Evolutionary conservation across 352 stramenopile genomes (phyloP), one percentile per base, ranked within the genome.

Genomic region (Peronospora farinosa): DNA sequence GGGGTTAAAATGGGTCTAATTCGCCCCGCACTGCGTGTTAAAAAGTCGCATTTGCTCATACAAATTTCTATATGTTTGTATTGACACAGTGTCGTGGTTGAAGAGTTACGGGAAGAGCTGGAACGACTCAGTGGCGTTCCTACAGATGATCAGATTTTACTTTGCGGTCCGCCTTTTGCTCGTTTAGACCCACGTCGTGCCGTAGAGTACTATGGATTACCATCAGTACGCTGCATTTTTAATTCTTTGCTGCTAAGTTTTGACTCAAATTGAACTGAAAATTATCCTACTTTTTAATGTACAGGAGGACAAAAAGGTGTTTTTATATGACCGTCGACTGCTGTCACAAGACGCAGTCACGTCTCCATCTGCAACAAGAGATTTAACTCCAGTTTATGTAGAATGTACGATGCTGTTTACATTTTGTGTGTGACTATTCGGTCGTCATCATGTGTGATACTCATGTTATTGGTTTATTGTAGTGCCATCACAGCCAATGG

Each of bases 261-360:
- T 2, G 3, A 4, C 23, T 27, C 3, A 5, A 5, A 2, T 41
- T 53, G 12, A 19, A 35, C 32, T 43, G n/a, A 30, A 37, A 21
- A 44, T 35, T 11, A 60, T 21, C 19, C 21, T 30, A 19, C 19
- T 40, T 19, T 58, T 41, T 13, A 21, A 1, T 51, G 28, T 41
- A 16, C 21, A 83, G 62, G 54, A 71, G 16, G 58, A 82, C 41
- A 89, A 88, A 50, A 65, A 70, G 31, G 63, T 94, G 44, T 94
- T 88, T 57, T 50, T 94, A 8, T 94, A 94, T 50, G 83, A 94
- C 47, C 74, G 80, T 3, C 73, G 80, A 41, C 72, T 91, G 63
- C 67, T 94, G 9, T 86, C 77, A 43, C 76, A 79, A 57, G 79
- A 90, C 25, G 57, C 65, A 27, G 65, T 66, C 10, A 41, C 67